Conservation (phyloP, 2,329 filamentous ascomycete genomes). For the Waltergamsia citrina region DNA sequence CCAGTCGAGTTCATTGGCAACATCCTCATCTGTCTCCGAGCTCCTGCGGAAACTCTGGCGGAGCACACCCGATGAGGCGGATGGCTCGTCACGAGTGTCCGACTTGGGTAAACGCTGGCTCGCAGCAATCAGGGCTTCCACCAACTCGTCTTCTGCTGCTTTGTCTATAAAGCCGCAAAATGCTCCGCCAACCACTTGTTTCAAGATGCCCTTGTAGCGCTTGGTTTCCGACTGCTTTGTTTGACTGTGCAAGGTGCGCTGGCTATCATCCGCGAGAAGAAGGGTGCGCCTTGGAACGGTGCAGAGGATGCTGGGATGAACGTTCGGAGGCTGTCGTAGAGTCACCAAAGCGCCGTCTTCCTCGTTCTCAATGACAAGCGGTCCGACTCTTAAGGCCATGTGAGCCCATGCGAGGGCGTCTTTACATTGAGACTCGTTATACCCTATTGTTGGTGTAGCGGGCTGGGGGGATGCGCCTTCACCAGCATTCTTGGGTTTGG, state of each 20-base stretch:
- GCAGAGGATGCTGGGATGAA: conserved; percentile 1
- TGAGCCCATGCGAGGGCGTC: conserved; percentile 13
- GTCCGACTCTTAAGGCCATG: conserved; percentile 27
- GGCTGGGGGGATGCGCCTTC: no score
- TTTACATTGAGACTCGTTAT: no score
- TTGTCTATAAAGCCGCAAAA: conserved; percentile 18
- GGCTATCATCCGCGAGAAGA: conserved; percentile 10
- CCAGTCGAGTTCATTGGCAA: no score
- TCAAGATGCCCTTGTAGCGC: conserved; percentile 26
- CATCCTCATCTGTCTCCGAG: conserved; percentile 14
- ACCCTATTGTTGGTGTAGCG: no score
- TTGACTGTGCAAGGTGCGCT: conserved; percentile 10
- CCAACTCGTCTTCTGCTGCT: conserved; percentile 14
- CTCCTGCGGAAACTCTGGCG: conserved; percentile 7
- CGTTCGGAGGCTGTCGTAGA: conserved; percentile 11
- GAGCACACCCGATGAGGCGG: no score
- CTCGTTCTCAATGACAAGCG: conserved; percentile 28
- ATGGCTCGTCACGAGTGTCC: no score
- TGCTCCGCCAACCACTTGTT: conserved; percentile 26
- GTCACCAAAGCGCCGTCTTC: conserved; percentile 17
- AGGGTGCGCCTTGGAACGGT: conserved; percentile 2
- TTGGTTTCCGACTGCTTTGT: conserved; percentile 11
- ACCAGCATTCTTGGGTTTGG: no score
- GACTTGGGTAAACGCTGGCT: no score
- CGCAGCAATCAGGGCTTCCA: conserved; percentile 16